Evolutionary conservation across 164 flowering plant genomes (phyloP).

Genomic region (Platanus orientalis): DNA sequence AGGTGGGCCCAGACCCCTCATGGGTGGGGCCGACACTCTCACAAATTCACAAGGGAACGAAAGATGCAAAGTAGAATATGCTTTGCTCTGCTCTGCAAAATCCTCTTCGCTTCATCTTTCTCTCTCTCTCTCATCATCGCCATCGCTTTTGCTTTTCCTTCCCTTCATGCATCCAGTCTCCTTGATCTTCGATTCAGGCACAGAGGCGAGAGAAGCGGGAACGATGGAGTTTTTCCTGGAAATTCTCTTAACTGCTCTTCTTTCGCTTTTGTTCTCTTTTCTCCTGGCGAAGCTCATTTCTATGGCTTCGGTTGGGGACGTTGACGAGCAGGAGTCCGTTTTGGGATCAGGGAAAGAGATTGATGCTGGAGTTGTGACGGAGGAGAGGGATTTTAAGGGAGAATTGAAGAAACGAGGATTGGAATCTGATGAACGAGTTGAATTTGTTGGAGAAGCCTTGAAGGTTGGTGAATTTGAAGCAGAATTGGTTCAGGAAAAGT

Average conservation of each 20-base stretch:
- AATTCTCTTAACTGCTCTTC: slow-evolving; percentile 34
- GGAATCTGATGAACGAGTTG: background rate
- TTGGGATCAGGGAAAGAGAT: background rate
- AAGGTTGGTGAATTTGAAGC: slow-evolving; percentile 13
- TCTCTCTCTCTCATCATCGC: too few relatives aligned
- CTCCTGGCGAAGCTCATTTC: slow-evolving; percentile 54
- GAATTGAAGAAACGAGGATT: slow-evolving; percentile 5
- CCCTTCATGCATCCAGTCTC: too few relatives aligned
- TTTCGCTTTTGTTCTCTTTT: slow-evolving; percentile 45
- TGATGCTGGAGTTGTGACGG: slow-evolving; percentile 2
- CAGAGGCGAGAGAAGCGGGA: background rate
- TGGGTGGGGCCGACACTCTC: background rate
- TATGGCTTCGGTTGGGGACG: slow-evolving; percentile 20
- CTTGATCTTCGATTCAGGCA: background rate
- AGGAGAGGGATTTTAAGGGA: slow-evolving; percentile 7
- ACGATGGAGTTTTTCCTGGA: slow-evolving; percentile 48
- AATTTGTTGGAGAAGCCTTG: background rate
- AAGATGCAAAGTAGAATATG: slow-evolving; percentile 32
- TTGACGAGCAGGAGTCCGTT: background rate
- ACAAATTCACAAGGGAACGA: background rate
- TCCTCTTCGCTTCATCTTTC: slow-evolving; percentile 10
- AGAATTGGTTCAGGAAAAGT: background rate
- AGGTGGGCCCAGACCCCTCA: too few relatives aligned
- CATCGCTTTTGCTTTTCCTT: too few relatives aligned
- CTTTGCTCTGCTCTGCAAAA: slow-evolving; percentile 47